Evolutionary conservation across 2,329 filamentous ascomycete genomes (phyloP).

Genomic region (Penicillium corylophilum): DNA sequence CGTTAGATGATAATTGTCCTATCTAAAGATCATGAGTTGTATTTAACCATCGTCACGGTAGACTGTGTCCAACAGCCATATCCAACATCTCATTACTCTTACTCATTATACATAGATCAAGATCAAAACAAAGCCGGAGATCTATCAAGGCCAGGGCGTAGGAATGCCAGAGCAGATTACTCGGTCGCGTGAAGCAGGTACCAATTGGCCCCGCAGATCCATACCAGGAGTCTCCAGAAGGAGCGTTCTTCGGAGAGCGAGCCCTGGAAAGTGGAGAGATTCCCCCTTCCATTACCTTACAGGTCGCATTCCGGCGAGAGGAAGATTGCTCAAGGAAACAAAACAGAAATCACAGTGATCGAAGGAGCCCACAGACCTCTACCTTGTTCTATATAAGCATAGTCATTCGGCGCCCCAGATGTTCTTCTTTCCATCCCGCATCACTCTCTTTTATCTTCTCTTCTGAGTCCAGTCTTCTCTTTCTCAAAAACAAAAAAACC

Average conservation of each 20-base stretch:
- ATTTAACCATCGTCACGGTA: too few relatives aligned
- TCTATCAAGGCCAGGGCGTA: conserved; percentile 14
- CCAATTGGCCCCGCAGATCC: conserved; percentile 20
- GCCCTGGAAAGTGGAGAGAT: conserved; percentile 15
- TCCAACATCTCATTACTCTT: too few relatives aligned
- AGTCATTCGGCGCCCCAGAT: conserved; percentile 15
- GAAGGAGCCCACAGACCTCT: conserved; percentile 21
- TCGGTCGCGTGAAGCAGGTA: conserved; percentile 12
- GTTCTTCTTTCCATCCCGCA: conserved; percentile 29
- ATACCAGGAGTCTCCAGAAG: conserved; percentile 22
- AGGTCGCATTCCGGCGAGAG: conserved; percentile 32
- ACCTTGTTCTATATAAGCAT: conserved; percentile 35
- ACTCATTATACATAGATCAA: too few relatives aligned
- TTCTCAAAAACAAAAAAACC: conserved; percentile 3
- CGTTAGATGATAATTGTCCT: background rate
- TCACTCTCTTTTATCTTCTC: conserved; percentile 33
- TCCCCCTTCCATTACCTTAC: conserved; percentile 23
- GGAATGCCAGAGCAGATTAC: conserved; percentile 14
- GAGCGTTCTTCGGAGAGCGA: conserved; percentile 7
- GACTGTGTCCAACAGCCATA: too few relatives aligned
- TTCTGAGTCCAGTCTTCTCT: conserved; percentile 27
- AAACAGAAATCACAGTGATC: conserved; percentile 9
- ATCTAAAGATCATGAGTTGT: too few relatives aligned
- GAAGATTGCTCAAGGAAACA: conserved; percentile 8
- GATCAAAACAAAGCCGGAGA: background rate